Evolutionary conservation across 495 filamentous ascomycete species (phyloP).

Genomic region (Penicillium paradoxum): DNA sequence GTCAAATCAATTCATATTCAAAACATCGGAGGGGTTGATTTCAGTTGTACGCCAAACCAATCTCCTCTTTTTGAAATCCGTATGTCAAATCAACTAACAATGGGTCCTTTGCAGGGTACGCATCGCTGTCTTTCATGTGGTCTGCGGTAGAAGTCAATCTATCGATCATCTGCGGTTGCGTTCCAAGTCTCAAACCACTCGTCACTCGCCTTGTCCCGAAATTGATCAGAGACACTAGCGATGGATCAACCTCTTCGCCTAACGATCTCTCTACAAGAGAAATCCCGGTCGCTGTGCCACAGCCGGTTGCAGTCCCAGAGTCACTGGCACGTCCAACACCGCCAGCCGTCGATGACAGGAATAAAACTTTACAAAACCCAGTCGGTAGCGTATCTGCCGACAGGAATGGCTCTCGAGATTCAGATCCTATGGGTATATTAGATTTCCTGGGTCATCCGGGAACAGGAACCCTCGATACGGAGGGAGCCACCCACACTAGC

Average conservation of each 20-base stretch:
- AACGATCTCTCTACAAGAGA: constrained; percentile 16
- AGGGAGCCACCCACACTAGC: constrained; percentile 30
- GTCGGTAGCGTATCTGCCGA: constrained; percentile 9
- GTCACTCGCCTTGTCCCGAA: constrained; percentile 69
- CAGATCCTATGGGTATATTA: constrained; percentile 23
- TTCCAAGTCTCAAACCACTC: constrained; percentile 84
- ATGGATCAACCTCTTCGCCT: constrained; percentile 19
- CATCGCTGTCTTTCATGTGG: constrained; percentile 85
- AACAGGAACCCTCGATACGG: constrained; percentile 22
- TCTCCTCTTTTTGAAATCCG: neutral
- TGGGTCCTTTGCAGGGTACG: constrained; percentile 52
- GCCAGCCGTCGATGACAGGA: constrained; percentile 11
- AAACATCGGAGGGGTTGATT: constrained; percentile 38
- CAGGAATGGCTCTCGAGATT: constrained; percentile 7
- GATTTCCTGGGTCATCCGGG: constrained; percentile 35
- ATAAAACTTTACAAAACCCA: constrained; percentile 13
- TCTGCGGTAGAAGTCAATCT: constrained; percentile 86
- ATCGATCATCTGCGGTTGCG: constrained; percentile 81
- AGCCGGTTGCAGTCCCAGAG: constrained; percentile 1
- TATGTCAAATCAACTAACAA: neutral
- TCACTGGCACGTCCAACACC: neutral
- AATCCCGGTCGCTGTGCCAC: constrained; percentile 10
- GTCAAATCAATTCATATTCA: constrained; percentile 33
- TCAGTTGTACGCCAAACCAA: constrained; percentile 44
- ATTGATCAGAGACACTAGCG: constrained; percentile 54